Base-by-base conservation (phyloP, 2,329 filamentous ascomycete genomes). In the Bipolaris oryzae region DNA sequence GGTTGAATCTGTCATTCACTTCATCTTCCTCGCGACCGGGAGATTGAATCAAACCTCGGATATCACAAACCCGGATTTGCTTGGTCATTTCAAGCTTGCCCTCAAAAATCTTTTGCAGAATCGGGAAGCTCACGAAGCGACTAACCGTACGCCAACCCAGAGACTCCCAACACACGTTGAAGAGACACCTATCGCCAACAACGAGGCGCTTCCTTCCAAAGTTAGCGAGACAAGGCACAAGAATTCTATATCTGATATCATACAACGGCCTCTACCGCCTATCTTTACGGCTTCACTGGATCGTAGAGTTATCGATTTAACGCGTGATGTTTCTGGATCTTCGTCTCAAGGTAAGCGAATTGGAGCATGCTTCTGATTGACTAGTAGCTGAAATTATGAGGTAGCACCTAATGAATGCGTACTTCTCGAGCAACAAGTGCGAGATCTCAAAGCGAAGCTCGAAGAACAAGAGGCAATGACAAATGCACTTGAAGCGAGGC, bases 1-100 rank as follows among this genome's bases (percentile, higher is more conserved):
- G 5, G 46, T 52, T 15, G 52, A 61, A 7, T 47, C 44, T 7
- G 51, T 39, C 5, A 51, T 61, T 25, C 49, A 51, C 28, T 34
- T 54, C 5, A n/a, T 54, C 20, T 61, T 61, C 35, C 50, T 61
- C 6, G 15, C 3, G 7, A 54, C 7, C 11, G 38, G 45, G 3
- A 49, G 28, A 5, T 31, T 53, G 33, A 25, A 18, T 7, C 15
- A 11, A 5, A 44, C 25, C 13, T 25, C 10, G 18, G 48, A 53
- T 20, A 15, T 45, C 5, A 11, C 23, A 5, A 44, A 50, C 20
- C 28, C 7, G 5, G 44, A 58, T 31, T 38, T 59, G 44, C 28
- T 55, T 1, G 16, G 35, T 0, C 50, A 53, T 35, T 59, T 57
- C 23, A 47, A 15, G 18, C 5, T 18, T 7, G 45, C 45, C 4